These are phyloP conservation scores for Fusarium burgessii DNA, from an alignment of 2,329 filamentous ascomycete species.

Conservation along the genomic window DNA sequence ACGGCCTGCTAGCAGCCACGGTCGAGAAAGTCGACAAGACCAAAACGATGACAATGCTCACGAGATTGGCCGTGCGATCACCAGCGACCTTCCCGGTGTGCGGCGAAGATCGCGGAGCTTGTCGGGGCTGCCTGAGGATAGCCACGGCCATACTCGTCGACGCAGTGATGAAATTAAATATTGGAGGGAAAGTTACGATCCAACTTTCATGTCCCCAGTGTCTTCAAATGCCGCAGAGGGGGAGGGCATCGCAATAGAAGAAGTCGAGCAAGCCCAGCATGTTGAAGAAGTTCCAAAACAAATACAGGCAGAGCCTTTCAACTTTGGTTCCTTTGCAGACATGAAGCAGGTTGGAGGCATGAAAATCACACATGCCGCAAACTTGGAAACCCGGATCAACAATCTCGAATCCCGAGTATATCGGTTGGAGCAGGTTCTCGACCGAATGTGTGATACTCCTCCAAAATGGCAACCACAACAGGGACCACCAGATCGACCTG, in stretches of 20 bases:
- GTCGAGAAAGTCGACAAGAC: slow-evolving; percentile 57
- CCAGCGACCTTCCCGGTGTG: slow-evolving; percentile 62
- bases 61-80: slow-evolving; percentile 73
- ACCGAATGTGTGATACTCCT: slow-evolving; percentile 61
- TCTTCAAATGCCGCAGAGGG: slow-evolving; percentile 60
- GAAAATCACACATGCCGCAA: slow-evolving; percentile 69
- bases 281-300: slow-evolving; percentile 49
- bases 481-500: slow-evolving; percentile 44
- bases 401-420: slow-evolving; percentile 64
- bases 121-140: slow-evolving; percentile 62
- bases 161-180: slow-evolving; percentile 74
- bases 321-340: slow-evolving; percentile 62
- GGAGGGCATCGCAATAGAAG: slow-evolving; percentile 48
- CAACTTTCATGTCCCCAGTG: slow-evolving; percentile 63
- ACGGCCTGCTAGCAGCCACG: slow-evolving; percentile 71
- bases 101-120: slow-evolving; percentile 71
- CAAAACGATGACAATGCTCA: slow-evolving; percentile 58
- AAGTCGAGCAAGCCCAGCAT: slow-evolving; percentile 50
- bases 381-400: slow-evolving; percentile 65
- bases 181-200: slow-evolving; percentile 71
- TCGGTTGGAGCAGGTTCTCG: slow-evolving; percentile 65
- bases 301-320: slow-evolving; percentile 64
- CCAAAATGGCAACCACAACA: slow-evolving; percentile 55
- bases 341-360: slow-evolving; percentile 63
- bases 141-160: slow-evolving; percentile 56